These are phyloP conservation scores for Ilex aquifolium DNA, from an alignment of 257 asterid genomes.

Conservation along the genomic window DNA sequence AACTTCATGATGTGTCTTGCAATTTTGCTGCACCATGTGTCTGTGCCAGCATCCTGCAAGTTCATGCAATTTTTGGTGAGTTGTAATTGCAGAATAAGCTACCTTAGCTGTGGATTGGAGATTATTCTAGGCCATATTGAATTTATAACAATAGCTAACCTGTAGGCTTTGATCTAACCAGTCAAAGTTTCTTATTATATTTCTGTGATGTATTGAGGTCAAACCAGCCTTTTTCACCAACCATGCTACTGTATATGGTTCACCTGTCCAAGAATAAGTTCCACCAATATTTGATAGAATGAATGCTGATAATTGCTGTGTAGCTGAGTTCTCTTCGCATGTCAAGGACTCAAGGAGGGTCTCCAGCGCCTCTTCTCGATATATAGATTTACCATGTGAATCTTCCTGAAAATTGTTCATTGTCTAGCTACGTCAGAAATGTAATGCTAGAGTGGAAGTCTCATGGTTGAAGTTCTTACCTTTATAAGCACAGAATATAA, in stretches of 20 bases:
- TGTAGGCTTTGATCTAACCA: constrained; percentile 62
- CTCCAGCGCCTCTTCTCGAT: constrained; percentile 58
- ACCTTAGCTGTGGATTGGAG: not conserved
- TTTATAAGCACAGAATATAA: too few relatives aligned
- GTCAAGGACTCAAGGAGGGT: constrained; percentile 47
- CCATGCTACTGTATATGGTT: constrained; percentile 77
- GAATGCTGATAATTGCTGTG: constrained; percentile 56
- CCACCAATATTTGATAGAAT: constrained; percentile 80
- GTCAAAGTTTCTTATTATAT: constrained; percentile 63
- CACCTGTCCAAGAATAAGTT: constrained; percentile 84
- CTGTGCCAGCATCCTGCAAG: constrained; percentile 58
- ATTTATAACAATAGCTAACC: constrained; percentile 25
- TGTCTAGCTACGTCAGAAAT: not conserved
- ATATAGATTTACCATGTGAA: constrained; percentile 28
- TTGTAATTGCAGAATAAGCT: constrained; percentile 3
- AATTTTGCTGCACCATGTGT: constrained; percentile 68
- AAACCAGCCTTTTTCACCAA: constrained; percentile 70
- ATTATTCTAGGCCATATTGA: not conserved
- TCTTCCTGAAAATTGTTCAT: constrained; percentile 58
- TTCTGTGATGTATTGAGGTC: constrained; percentile 48
- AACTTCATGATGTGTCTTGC: constrained; percentile 45
- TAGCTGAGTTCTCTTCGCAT: constrained; percentile 38
- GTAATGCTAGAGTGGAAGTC: too few relatives aligned
- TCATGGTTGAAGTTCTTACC: too few relatives aligned
- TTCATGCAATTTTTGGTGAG: constrained; percentile 4